Percentiles rank a stretch among this genome's conserved stretches.
phyloP scores from a whole-genome alignment of 768 basidiomycete species.

The Agaricus sinodeliciosus region DNA sequence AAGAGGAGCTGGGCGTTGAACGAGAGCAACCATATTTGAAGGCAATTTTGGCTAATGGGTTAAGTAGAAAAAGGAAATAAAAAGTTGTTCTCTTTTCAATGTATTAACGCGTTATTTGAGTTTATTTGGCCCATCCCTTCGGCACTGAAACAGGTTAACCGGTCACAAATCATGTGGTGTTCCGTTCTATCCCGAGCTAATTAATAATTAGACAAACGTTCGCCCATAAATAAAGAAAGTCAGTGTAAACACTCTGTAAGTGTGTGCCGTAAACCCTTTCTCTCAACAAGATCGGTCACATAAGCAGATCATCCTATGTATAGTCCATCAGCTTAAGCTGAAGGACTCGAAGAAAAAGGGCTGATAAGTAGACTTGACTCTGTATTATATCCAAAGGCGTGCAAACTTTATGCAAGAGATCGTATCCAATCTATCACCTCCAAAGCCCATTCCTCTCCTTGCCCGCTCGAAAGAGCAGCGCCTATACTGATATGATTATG shows the following conservation, averaged over 20 bases:
- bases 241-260: too few relatives aligned
- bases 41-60: neutral
- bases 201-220: too few relatives aligned
- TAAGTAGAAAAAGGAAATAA: conserved; percentile 11
- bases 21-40: conserved; percentile 44
- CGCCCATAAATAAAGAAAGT: too few relatives aligned
- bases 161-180: too few relatives aligned
- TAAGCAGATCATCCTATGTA: too few relatives aligned
- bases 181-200: too few relatives aligned
- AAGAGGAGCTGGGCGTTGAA: conserved; percentile 83
- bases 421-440: conserved; percentile 36
- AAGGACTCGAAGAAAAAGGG: too few relatives aligned
- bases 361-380: too few relatives aligned
- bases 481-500: conserved; percentile 63
- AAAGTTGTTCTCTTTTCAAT: conserved; percentile 7
- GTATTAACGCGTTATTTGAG: conserved; percentile 18
- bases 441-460: conserved; percentile 59
- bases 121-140: conserved; percentile 11
- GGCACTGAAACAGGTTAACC: neutral
- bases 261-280: too few relatives aligned
- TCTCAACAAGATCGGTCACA: too few relatives aligned
- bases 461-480: conserved; percentile 41
- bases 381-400: too few relatives aligned
- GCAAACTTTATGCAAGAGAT: neutral
- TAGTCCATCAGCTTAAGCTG: too few relatives aligned